Conservation (phyloP, 768 basidiomycete genomes). For the Neoboletus magnificus region DNA sequence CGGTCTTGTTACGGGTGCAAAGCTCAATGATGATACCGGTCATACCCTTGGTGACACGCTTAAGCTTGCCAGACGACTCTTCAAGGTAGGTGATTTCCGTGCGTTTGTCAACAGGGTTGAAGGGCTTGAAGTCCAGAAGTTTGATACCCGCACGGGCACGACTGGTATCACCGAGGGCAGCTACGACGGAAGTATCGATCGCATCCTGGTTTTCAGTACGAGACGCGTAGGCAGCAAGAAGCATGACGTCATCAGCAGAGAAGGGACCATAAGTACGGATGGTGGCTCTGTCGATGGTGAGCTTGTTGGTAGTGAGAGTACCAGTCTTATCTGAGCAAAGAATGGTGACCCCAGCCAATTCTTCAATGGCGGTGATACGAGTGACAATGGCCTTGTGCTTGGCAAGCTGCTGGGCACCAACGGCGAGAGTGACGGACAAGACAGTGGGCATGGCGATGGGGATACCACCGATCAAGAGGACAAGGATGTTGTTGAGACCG, state of each 20-base stretch:
- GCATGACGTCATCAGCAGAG: slow-evolving; percentile 86
- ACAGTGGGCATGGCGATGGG: slow-evolving; percentile 99
- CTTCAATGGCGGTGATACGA: slow-evolving; percentile 98
- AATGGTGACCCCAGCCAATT: slow-evolving; percentile 97
- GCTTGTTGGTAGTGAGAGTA: slow-evolving; percentile 98
- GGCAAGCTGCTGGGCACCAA: slow-evolving; percentile 97
- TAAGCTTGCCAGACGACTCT: slow-evolving; percentile 90
- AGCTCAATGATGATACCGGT: slow-evolving; percentile 98
- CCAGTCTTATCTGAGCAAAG: slow-evolving; percentile 99
- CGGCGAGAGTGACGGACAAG: slow-evolving; percentile 95
- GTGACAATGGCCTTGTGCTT: slow-evolving; percentile 99
- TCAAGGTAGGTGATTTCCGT: slow-evolving; percentile 98
- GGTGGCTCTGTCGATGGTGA: slow-evolving; percentile 92
- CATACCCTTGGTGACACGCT: slow-evolving; percentile 99
- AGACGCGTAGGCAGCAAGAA: slow-evolving; percentile 92
- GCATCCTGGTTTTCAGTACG: slow-evolving; percentile 99
- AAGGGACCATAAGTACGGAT: slow-evolving; percentile 89
- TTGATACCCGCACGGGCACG: slow-evolving; percentile 91
- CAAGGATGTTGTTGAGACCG: slow-evolving; percentile 96
- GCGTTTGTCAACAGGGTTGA: slow-evolving; percentile 99
- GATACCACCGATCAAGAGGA: slow-evolving; percentile 99
- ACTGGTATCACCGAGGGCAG: slow-evolving; percentile 65
- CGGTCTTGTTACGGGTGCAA: slow-evolving; percentile 96
- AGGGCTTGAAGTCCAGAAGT: slow-evolving; percentile 97
- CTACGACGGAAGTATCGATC: slow-evolving; percentile 85